Base-by-base conservation (phyloP, 805 yeast species). In the Cyberlindnera samutprakarnensis region DNA sequence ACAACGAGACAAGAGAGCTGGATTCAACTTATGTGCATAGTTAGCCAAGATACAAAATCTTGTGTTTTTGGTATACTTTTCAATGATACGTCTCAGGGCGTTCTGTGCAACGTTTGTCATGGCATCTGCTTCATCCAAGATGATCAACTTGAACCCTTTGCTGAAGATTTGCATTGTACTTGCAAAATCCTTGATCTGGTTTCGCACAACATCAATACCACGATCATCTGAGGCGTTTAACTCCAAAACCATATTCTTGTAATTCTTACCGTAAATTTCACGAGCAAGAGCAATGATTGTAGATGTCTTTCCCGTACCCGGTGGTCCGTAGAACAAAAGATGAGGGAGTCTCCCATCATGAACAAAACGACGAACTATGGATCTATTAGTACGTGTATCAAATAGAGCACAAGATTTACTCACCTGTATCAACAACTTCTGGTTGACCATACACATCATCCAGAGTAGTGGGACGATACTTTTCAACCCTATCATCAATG, bases 151-250 rank as follows among this genome's bases (percentile, higher is more conserved):
- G 68, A 87, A 87, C 11, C 92, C 94, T 33, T 71, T 68, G 38
- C 77, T 68, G 59, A 90, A 92, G 33, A 92, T 90, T 56, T 92
- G 98, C 68, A 86, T 77, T 1, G 98, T 92, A 19, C 90, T 76
- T 9, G 98, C 98, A 62, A 92, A 92, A 46, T 81, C 87, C 66
- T 92, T 92, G 64, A 92, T 87, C 59, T 87, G 96, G 49, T 92
- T 92, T 42, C 99, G 72, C n/a, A 92, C 97, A 27, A 92, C 96
- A 47, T 86, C 95, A 44, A 92, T 92, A 43, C 98, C 98, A 61
- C 98, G 74, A 56, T 92, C 98, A 57, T 92, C 98, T 4, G 94
- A 80, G 4, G 98, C 98, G 59, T 92, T 92, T 56, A 92, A 68
- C 54, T 92, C 98, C 34, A 92, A 62, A 2, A 92, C 96, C 88